Evolutionary conservation across 495 filamentous ascomycete genomes (phyloP).

Genomic region (Cercophora samala): DNA sequence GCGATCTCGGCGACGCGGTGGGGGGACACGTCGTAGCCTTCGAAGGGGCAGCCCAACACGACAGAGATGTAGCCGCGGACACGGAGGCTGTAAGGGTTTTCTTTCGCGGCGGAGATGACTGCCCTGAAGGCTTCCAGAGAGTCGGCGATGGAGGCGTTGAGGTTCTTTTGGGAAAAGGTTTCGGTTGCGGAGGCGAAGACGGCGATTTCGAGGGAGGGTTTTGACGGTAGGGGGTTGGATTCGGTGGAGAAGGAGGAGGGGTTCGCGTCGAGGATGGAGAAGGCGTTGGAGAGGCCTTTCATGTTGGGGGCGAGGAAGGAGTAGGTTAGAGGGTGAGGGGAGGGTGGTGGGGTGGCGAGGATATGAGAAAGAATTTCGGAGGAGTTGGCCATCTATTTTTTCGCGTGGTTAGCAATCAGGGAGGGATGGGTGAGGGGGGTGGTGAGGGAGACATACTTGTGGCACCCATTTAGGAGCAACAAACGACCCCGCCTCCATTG

Average conservation of each 20-base stretch:
- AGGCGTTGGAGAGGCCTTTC: conserved; percentile 64
- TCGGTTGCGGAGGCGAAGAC: conserved; percentile 93
- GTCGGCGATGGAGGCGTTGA: conserved; percentile 81
- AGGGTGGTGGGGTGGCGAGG: conserved; percentile 62
- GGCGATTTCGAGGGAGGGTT: conserved; percentile 69
- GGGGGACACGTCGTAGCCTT: conserved; percentile 78
- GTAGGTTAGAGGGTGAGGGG: conserved; percentile 70
- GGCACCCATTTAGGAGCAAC: conserved; percentile 98
- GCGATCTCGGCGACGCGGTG: conserved; percentile 80
- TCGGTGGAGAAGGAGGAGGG: conserved; percentile 41
- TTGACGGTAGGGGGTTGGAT: conserved; percentile 16
- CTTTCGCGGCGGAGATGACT: conserved; percentile 72
- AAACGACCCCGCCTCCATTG: conserved; percentile 94
- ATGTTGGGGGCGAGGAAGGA: conserved; percentile 91
- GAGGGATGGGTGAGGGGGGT: conserved; percentile 11
- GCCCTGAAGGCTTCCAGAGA: conserved; percentile 73
- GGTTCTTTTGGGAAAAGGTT: conserved; percentile 83
- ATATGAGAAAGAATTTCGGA: conserved; percentile 75
- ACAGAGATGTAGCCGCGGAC: conserved; percentile 95
- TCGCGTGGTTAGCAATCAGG: not conserved
- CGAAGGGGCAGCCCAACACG: conserved; percentile 90
- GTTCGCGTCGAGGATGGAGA: conserved; percentile 41
- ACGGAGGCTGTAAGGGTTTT: conserved; percentile 50
- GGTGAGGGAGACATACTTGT: conserved; percentile 56
- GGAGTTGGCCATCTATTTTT: conserved; percentile 81